A percentile compares a stretch with the other conserved stretches of the same genome.
phyloP scores from a whole-genome alignment of 2,329 filamentous ascomycete genomes.

The Penicillium sp. region DNA sequence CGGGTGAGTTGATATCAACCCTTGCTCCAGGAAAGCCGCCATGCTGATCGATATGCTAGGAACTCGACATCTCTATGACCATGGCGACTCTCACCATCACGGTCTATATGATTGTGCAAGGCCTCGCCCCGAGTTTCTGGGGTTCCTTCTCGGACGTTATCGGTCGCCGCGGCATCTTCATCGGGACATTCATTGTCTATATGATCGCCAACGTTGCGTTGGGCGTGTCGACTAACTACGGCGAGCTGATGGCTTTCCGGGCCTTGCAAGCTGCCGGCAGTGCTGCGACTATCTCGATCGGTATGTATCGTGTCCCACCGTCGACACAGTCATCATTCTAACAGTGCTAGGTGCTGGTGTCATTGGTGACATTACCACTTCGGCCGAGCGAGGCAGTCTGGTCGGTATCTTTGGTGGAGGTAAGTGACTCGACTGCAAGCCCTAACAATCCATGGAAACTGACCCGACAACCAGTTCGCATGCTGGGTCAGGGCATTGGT shows the following conservation, averaged over 20 bases:
- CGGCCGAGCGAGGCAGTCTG: conserved; percentile 40
- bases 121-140: conserved; percentile 51
- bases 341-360: conserved; percentile 36
- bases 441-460: background rate
- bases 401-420: conserved; percentile 41
- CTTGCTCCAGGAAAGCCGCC: background rate
- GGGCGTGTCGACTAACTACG: conserved; percentile 45
- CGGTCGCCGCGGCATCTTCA: conserved; percentile 48
- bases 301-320: conserved; percentile 23
- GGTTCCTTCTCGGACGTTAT: conserved; percentile 49
- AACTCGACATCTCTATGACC: conserved; percentile 28
- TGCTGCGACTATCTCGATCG: conserved; percentile 50
- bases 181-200: conserved; percentile 49
- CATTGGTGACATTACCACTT: conserved; percentile 42
- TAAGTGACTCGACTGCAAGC: no score
- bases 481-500: conserved; percentile 47
- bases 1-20: conserved; percentile 16
- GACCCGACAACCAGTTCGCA: conserved; percentile 30
- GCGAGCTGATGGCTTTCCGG: conserved; percentile 46
- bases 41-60: conserved; percentile 7
- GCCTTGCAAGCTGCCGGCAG: conserved; percentile 51
- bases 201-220: conserved; percentile 49
- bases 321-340: conserved; percentile 7
- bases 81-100: conserved; percentile 39
- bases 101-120: conserved; percentile 52